Evolutionary conservation across 2,329 filamentous ascomycete genomes (phyloP), one percentile per base, ranked within the genome.

Genomic region (Neofusicoccum laricinum): DNA sequence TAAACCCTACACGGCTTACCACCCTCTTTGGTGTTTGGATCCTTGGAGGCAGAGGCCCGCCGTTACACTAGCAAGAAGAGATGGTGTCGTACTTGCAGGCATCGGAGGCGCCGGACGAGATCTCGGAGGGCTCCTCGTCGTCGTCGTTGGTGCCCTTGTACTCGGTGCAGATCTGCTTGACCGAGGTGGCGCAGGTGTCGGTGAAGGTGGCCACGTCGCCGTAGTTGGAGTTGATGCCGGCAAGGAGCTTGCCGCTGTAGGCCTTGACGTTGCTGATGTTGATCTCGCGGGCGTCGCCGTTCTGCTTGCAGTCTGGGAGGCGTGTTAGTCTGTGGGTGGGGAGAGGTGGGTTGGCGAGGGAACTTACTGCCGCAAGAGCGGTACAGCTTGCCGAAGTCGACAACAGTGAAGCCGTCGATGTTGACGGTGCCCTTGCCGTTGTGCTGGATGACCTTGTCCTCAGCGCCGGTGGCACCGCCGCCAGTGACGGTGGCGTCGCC

Each of bases 281-380:
- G 48, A 63, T 40, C 67, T 78, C 73, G 64, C 81, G 78, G 40
- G 76, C 72, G 62, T 76, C 73, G 12, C 72, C 73, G 74, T 81
- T 84, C 75, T 84, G 84, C 19, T 49, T 51, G 48, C 61, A 63
- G 73, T 82, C 15, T 46, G 32, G 73, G 73, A 75, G 71, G 75
- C 75, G 49, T 80, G 81, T 70, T 80, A 84, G 57, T 76, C 75
- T 64, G 25, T 34, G 21, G 11, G 6, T 36, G 15, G 10, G 14
- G 14, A 19, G 25, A 3, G 15, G 15, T 5, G 48, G 30, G 34
- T 1, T 17, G 15, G 15, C 8, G 45, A 19, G 36, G 12, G 4
- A 21, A 36, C 57, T 46, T 40, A 45, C 36, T 83, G 68, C 45
- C 67, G 67, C 21, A 41, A 68, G 12, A 63, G 65, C 36, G 68